Conservation (phyloP, 129 eudicot species). For the Flaveria ramosissima region DNA sequence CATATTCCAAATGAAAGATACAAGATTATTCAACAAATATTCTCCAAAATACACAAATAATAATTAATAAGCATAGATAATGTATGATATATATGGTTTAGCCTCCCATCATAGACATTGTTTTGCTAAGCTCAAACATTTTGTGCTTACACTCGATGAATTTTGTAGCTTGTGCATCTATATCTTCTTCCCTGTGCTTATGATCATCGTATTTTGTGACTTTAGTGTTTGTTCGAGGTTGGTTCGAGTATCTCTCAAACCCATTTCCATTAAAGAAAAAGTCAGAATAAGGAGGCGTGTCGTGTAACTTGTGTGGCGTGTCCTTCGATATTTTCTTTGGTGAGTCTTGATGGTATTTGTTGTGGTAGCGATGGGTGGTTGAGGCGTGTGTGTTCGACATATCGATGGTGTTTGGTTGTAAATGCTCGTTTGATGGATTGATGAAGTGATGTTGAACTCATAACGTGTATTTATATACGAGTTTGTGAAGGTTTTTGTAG, state of each 20-base stretch:
- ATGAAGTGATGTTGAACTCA: neutral
- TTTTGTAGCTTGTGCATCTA: conserved; percentile 44
- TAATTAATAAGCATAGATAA: neutral
- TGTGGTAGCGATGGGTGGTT: neutral
- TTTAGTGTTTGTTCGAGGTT: neutral
- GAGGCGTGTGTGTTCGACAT: neutral
- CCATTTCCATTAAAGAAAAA: conserved; percentile 33
- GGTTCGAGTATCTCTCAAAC: conserved; percentile 19
- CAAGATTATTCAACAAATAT: neutral
- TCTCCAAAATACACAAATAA: neutral
- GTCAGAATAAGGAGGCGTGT: conserved; percentile 46
- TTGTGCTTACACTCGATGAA: conserved; percentile 46
- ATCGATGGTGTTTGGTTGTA: neutral
- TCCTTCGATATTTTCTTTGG: neutral
- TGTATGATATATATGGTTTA: neutral
- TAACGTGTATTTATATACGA: neutral
- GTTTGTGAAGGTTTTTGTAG: neutral
- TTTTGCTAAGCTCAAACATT: conserved; percentile 37
- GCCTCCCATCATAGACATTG: conserved; percentile 16
- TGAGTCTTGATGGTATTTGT: neutral
- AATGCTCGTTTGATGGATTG: neutral
- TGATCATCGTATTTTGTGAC: neutral
- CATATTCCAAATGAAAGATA: neutral
- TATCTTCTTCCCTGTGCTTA: conserved; percentile 11
- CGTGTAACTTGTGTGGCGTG: conserved; percentile 35